A percentile compares a stretch with the other conserved stretches of the same genome.
phyloP scores from a whole-genome alignment of 225 moss, liverwort and hornwort species.

The Rhytidiadelphus loreus region DNA sequence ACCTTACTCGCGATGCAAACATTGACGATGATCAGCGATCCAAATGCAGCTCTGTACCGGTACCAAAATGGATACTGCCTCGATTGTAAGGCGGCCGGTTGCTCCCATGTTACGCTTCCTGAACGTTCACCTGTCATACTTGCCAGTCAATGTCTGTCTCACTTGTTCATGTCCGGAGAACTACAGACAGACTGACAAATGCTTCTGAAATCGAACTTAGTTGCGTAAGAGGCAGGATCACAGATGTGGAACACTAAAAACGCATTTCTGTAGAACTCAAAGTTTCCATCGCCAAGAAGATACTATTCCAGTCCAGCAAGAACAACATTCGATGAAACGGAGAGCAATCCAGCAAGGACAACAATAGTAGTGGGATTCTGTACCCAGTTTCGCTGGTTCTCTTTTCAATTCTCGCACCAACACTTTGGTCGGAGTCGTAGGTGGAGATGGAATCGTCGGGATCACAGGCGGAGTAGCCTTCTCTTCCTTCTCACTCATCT shows the following conservation, averaged over 20 bases:
- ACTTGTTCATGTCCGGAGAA: background rate
- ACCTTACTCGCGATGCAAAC: slow-evolving; percentile 27
- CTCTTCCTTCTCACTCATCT: slow-evolving; percentile 21
- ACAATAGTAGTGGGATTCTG: background rate
- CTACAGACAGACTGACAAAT: background rate
- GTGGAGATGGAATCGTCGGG: slow-evolving; percentile 1
- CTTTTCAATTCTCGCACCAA: slow-evolving; percentile 22
- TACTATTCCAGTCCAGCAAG: background rate
- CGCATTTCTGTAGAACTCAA: background rate
- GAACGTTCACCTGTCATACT: slow-evolving; percentile 6
- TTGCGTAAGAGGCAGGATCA: background rate
- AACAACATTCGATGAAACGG: background rate
- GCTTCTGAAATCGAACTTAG: background rate
- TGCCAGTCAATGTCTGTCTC: background rate
- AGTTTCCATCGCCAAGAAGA: background rate
- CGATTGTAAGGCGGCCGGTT: slow-evolving; percentile 8
- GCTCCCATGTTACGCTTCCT: slow-evolving; percentile 20
- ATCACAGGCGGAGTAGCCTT: background rate
- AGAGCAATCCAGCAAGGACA: background rate
- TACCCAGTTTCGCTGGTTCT: slow-evolving; percentile 6
- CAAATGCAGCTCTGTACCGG: slow-evolving; percentile 34
- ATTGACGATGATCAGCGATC: slow-evolving; percentile 34
- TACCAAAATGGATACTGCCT: slow-evolving; percentile 38
- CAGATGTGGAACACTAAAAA: background rate
- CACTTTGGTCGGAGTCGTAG: slow-evolving; percentile 5